Conservation (phyloP, 2,329 filamentous ascomycete species). For the Exophiala phaeomuriformis region DNA sequence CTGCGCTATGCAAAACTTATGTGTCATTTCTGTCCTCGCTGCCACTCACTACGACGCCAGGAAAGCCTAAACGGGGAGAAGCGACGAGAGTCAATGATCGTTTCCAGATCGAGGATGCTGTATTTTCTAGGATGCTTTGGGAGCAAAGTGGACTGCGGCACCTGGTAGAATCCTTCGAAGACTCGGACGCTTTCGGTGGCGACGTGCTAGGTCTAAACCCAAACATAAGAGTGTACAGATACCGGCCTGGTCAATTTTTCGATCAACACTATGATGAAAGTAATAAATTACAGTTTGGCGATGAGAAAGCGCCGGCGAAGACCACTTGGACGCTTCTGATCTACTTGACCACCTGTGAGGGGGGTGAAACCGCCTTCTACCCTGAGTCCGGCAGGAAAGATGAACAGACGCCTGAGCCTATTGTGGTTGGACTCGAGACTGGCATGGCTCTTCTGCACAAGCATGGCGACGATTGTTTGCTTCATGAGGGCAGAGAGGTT, state of each 20-base stretch:
- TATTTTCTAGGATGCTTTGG: constrained; percentile 72
- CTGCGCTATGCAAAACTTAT: constrained; percentile 67
- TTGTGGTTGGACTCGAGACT: constrained; percentile 68
- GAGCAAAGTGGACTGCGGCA: constrained; percentile 65
- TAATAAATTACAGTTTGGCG: constrained; percentile 59
- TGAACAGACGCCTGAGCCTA: constrained; percentile 43
- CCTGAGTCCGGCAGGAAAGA: constrained; percentile 51
- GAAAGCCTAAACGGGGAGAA: constrained; percentile 69
- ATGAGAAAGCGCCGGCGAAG: constrained; percentile 46
- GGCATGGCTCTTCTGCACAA: constrained; percentile 81
- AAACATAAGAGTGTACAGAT: constrained; percentile 85
- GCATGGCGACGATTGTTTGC: constrained; percentile 79
- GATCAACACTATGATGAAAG: constrained; percentile 90
- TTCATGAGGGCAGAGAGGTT: constrained; percentile 82
- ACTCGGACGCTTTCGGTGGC: constrained; percentile 60
- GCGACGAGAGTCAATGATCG: constrained; percentile 84
- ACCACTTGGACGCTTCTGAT: constrained; percentile 90
- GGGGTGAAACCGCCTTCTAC: constrained; percentile 90
- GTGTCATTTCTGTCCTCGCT: constrained; percentile 64
- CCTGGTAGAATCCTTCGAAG: constrained; percentile 38
- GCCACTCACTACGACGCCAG: constrained; percentile 69
- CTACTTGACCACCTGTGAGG: constrained; percentile 76
- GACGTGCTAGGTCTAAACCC: constrained; percentile 76
- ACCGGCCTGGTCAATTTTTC: constrained; percentile 80
- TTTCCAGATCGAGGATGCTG: constrained; percentile 69